Conservation (phyloP, 805 yeast species). For the Candida chilensis region DNA sequence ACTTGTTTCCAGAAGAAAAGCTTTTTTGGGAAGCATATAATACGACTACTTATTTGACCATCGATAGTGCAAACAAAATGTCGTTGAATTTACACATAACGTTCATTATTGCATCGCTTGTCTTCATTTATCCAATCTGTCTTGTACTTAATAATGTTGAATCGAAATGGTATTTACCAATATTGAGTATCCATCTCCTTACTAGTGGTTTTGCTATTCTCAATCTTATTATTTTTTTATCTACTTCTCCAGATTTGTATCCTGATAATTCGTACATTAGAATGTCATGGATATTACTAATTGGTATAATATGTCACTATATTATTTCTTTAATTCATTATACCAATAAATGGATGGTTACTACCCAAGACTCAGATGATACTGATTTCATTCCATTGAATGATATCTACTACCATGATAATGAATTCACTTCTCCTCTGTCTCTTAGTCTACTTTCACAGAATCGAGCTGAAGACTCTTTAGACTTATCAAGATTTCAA, state of each 20-base stretch:
- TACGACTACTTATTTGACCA: conserved; percentile 64
- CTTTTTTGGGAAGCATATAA: conserved; percentile 73
- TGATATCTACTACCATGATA: too few relatives aligned
- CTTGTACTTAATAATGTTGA: conserved; percentile 54
- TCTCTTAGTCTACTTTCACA: too few relatives aligned
- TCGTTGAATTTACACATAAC: conserved; percentile 48
- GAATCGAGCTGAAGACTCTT: too few relatives aligned
- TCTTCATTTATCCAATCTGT: conserved; percentile 58
- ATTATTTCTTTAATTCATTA: conserved; percentile 39
- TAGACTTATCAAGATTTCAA: too few relatives aligned
- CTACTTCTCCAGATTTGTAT: conserved; percentile 57
- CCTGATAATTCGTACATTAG: conserved; percentile 68
- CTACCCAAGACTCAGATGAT: too few relatives aligned
- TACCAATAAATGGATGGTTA: conserved; percentile 38
- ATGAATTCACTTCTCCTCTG: too few relatives aligned
- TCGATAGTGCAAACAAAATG: conserved; percentile 36
- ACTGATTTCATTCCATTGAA: too few relatives aligned
- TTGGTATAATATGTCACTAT: conserved; percentile 46
- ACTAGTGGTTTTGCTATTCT: conserved; percentile 30
- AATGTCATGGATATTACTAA: conserved; percentile 53
- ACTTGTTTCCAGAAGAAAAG: conserved; percentile 66
- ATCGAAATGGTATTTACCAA: conserved; percentile 50
- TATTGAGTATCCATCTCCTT: conserved; percentile 43
- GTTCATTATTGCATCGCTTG: conserved; percentile 30
- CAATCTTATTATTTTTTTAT: conserved; percentile 50